A percentile compares a stretch with the other conserved stretches of the same genome.
phyloP scores from a whole-genome alignment of 192 early-diverging fungal species.

The Umbelopsis vinacea region DNA sequence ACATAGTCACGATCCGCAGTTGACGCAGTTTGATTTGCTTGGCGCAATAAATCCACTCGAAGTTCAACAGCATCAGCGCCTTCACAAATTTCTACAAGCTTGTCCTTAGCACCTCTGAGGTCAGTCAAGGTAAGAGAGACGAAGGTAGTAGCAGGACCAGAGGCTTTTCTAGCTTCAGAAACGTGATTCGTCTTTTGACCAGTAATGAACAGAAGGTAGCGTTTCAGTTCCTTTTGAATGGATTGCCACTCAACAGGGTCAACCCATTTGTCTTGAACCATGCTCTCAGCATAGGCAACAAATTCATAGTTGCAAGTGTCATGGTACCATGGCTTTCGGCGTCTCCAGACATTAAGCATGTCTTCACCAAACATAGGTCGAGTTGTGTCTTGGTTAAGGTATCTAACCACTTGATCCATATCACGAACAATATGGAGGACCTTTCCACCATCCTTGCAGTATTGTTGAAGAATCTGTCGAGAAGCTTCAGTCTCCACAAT shows the following conservation, averaged over 20 bases:
- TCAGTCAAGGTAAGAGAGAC: slow-evolving; percentile 84
- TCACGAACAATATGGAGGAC: slow-evolving; percentile 85
- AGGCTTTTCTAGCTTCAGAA: slow-evolving; percentile 32
- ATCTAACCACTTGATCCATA: slow-evolving; percentile 79
- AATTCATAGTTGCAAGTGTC: slow-evolving; percentile 87
- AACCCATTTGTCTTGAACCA: slow-evolving; percentile 43
- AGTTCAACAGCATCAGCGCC: slow-evolving; percentile 93
- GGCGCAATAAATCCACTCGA: slow-evolving; percentile 84
- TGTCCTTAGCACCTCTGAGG: slow-evolving; percentile 53
- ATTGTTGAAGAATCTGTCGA: slow-evolving; percentile 69
- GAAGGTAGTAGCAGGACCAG: slow-evolving; percentile 71
- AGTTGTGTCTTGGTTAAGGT: slow-evolving; percentile 79
- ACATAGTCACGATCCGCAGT: slow-evolving; percentile 66
- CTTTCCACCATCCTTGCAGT: slow-evolving; percentile 55
- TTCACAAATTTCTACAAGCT: slow-evolving; percentile 65
- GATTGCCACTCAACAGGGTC: slow-evolving; percentile 64
- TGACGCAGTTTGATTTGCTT: slow-evolving; percentile 19
- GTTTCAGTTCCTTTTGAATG: slow-evolving; percentile 77
- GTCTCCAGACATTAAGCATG: slow-evolving; percentile 77
- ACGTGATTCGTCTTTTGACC: slow-evolving; percentile 44
- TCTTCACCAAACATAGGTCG: slow-evolving; percentile 87
- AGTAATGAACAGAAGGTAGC: slow-evolving; percentile 73
- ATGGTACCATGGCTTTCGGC: slow-evolving; percentile 76
- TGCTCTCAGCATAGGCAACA: slow-evolving; percentile 48
- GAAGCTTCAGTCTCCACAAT: slow-evolving; percentile 83